A percentile compares a stretch with the other conserved stretches of the same genome.
Conservation (phyloP, 139 green algal species). For the Tetradesmus obliquus region DNA sequence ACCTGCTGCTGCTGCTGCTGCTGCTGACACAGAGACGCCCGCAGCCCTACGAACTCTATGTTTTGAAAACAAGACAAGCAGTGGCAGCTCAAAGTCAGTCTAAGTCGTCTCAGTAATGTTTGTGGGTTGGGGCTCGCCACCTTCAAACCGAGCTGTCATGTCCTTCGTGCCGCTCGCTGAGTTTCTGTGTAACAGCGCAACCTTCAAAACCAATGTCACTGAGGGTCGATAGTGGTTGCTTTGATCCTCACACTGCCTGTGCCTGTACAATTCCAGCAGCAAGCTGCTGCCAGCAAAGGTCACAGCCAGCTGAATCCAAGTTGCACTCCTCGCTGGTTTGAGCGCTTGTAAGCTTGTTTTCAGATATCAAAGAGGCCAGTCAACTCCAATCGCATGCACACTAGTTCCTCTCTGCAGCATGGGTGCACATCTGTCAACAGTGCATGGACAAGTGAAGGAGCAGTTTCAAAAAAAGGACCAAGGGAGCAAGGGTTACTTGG, state of each 20-base stretch:
- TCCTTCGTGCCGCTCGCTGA: neutral
- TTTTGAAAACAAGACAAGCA: too few relatives aligned
- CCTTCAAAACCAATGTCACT: neutral
- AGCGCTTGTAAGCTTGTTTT: too few relatives aligned
- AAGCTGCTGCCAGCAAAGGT: neutral
- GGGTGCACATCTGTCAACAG: conserved; percentile 35
- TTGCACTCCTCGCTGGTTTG: neutral
- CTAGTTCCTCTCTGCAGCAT: neutral
- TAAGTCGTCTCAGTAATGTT: too few relatives aligned
- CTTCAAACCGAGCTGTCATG: neutral
- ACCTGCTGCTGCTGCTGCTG: conserved; percentile 28
- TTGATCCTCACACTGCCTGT: too few relatives aligned
- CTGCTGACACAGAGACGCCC: neutral
- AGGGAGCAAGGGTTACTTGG: conserved; percentile 27
- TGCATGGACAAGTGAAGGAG: neutral
- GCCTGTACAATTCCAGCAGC: neutral
- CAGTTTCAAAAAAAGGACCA: conserved; percentile 17
- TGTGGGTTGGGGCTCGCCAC: too few relatives aligned
- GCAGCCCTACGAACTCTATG: too few relatives aligned
- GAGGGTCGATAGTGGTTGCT: too few relatives aligned
- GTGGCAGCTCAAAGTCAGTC: too few relatives aligned
- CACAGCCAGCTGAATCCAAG: neutral
- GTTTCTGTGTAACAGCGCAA: neutral
- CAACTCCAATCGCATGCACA: too few relatives aligned
- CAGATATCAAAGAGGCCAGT: too few relatives aligned